Percentiles rank a stretch among this genome's conserved stretches.
Conservation (phyloP, 768 basidiomycete species). For the Vararia minispora region DNA sequence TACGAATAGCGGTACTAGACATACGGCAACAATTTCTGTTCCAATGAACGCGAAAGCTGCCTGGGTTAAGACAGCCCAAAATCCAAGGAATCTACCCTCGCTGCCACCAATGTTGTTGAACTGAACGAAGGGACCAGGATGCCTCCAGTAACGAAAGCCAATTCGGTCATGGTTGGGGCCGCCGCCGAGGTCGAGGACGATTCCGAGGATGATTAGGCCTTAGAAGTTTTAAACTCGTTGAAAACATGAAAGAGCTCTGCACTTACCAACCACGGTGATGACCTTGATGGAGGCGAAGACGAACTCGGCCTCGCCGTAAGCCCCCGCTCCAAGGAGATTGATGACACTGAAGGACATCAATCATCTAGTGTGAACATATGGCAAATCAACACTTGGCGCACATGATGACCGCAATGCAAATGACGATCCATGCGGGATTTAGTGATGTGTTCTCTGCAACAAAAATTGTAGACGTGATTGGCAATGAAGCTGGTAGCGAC, state of each 20-base stretch:
- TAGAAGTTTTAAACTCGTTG: background rate
- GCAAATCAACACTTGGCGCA: slow-evolving; percentile 25
- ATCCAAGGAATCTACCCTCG: slow-evolving; percentile 39
- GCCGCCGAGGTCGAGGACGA: slow-evolving; percentile 48
- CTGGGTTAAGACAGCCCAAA: slow-evolving; percentile 42
- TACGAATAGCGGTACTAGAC: background rate
- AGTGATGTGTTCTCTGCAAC: slow-evolving; percentile 5
- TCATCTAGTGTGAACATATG: background rate
- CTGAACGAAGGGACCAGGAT: slow-evolving; percentile 50
- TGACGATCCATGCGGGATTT: slow-evolving; percentile 39
- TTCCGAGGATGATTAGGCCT: slow-evolving; percentile 32
- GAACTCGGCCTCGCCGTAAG: slow-evolving; percentile 38
- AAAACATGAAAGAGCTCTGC: background rate
- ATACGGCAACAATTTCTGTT: slow-evolving; percentile 37
- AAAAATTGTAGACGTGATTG: background rate
- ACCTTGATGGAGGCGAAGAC: slow-evolving; percentile 46
- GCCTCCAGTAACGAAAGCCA: slow-evolving; percentile 36
- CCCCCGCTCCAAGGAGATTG: slow-evolving; percentile 19
- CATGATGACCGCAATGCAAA: slow-evolving; percentile 40
- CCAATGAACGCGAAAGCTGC: slow-evolving; percentile 53
- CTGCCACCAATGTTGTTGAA: slow-evolving; percentile 27
- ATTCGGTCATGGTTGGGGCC: slow-evolving; percentile 42
- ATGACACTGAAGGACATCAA: no score
- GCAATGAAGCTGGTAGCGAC: background rate
- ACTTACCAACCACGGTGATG: slow-evolving; percentile 27